phyloP scores from a whole-genome alignment of 768 basidiomycete species.

The Amanita exitialis region DNA sequence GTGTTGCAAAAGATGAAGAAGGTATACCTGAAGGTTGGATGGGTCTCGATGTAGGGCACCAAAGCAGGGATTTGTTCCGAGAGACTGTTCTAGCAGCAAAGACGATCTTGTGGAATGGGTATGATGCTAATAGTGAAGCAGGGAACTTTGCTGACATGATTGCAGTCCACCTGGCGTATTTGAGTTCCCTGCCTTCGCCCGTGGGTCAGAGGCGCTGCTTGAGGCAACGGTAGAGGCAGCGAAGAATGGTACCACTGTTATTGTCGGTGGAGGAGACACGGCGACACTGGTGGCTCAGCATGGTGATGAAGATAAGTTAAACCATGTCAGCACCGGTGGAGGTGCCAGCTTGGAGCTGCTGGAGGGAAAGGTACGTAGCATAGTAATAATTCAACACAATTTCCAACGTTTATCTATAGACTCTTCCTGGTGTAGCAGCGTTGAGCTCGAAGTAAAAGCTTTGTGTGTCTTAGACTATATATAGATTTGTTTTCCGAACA shows the following conservation, averaged over 20 bases:
- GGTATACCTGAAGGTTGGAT: conserved; percentile 93
- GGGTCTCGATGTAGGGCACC: conserved; percentile 88
- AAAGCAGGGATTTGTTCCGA: conserved; percentile 74
- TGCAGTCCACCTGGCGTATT: conserved; percentile 92
- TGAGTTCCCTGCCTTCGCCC: conserved; percentile 88
- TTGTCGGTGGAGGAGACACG: conserved; percentile 93
- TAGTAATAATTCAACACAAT: background rate
- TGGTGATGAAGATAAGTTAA: conserved; percentile 76
- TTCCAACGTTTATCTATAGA: conserved; percentile 30
- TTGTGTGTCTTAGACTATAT: background rate
- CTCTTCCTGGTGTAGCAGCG: conserved; percentile 85
- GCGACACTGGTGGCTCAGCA: conserved; percentile 93
- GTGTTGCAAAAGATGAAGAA: conserved; percentile 63
- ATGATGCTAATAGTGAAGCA: conserved; percentile 15
- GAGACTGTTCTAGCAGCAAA: conserved; percentile 77
- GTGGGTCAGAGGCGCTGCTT: conserved; percentile 76
- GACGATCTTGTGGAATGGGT: conserved; percentile 98
- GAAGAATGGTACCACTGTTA: conserved; percentile 78
- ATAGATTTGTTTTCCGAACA: too few species aligned
- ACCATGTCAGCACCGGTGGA: conserved; percentile 95
- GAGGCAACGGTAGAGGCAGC: conserved; percentile 84
- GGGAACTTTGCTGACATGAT: background rate
- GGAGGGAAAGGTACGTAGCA: conserved; percentile 80
- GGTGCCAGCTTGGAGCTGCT: conserved; percentile 91
- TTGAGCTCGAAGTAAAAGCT: conserved; percentile 60